These are phyloP conservation scores for Boletus rufocinnamomeus DNA, from an alignment of 768 basidiomycete species.

Conservation along the genomic window DNA sequence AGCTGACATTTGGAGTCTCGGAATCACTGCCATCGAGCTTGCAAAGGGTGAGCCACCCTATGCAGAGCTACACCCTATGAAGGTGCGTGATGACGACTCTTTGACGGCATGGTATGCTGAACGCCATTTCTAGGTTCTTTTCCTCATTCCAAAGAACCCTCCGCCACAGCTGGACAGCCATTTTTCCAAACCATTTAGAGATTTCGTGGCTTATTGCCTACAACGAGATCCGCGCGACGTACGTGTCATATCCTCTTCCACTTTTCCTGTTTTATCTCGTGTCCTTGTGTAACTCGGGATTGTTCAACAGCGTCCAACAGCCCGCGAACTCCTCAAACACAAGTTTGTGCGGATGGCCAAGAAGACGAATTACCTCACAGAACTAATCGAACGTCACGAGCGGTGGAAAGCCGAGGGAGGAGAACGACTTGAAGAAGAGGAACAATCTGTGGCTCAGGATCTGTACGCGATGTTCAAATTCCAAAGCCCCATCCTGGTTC, in stretches of 20 bases:
- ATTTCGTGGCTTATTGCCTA: slow-evolving; percentile 91
- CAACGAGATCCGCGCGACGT: slow-evolving; percentile 94
- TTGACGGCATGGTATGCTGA: not conserved
- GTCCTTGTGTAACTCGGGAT: slow-evolving; percentile 17
- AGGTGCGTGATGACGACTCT: slow-evolving; percentile 51
- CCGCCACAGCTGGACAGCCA: slow-evolving; percentile 88
- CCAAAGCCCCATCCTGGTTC: not conserved
- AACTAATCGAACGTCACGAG: slow-evolving; percentile 93
- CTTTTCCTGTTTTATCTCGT: slow-evolving; percentile 5
- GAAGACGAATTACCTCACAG: slow-evolving; percentile 92
- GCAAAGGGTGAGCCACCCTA: slow-evolving; percentile 98
- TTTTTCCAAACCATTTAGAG: slow-evolving; percentile 91
- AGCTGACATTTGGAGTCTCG: slow-evolving; percentile 98
- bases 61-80: slow-evolving; percentile 98
- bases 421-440: slow-evolving; percentile 70
- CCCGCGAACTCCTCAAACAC: slow-evolving; percentile 94
- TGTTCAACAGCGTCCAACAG: slow-evolving; percentile 75
- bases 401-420: slow-evolving; percentile 92
- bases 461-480: slow-evolving; percentile 46
- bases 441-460: slow-evolving; percentile 61
- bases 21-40: slow-evolving; percentile 96
- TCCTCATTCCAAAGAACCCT: slow-evolving; percentile 97
- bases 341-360: slow-evolving; percentile 95
- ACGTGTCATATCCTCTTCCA: slow-evolving; percentile 29
- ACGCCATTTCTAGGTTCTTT: slow-evolving; percentile 67